Conservation (phyloP, 2,329 filamentous ascomycete species). For the Phyllosticta capitalensis region DNA sequence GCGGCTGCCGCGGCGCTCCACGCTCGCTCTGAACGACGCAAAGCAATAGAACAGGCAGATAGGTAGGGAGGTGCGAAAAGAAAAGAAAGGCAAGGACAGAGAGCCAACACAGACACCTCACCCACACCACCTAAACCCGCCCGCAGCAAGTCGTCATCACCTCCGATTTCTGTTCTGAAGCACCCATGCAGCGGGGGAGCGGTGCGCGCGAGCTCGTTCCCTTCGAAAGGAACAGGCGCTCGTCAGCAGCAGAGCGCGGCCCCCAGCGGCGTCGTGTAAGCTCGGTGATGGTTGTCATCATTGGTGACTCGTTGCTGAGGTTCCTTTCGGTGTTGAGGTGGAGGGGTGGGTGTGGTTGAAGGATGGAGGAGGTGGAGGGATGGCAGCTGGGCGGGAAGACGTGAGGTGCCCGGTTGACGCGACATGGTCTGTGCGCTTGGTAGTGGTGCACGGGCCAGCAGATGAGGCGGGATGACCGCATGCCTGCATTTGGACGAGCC, state of each 20-base stretch:
- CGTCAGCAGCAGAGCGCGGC: not conserved
- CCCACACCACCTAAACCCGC: not conserved
- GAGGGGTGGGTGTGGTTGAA: not conserved
- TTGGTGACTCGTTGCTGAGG: not conserved
- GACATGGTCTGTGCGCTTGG: not conserved
- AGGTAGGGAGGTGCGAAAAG: not conserved
- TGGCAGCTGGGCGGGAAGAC: not conserved
- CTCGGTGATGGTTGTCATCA: slow-evolving; percentile 11
- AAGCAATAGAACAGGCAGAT: not conserved
- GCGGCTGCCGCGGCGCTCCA: too few relatives aligned
- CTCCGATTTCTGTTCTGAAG: slow-evolving; percentile 11
- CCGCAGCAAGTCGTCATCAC: not conserved
- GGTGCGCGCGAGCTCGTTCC: not conserved
- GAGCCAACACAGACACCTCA: not conserved
- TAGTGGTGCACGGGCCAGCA: too few relatives aligned
- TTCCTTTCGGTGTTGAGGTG: not conserved
- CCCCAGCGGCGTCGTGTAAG: not conserved
- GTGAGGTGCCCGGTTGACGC: not conserved
- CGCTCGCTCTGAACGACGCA: too few relatives aligned
- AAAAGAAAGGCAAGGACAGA: not conserved
- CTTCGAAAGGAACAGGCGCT: not conserved
- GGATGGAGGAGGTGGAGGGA: not conserved
- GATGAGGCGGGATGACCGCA: too few relatives aligned
- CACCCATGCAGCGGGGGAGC: not conserved
- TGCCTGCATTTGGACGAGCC: too few relatives aligned